Evolutionary conservation across 257 asterid species (phyloP).

Genomic region (Solanum rostratum): DNA sequence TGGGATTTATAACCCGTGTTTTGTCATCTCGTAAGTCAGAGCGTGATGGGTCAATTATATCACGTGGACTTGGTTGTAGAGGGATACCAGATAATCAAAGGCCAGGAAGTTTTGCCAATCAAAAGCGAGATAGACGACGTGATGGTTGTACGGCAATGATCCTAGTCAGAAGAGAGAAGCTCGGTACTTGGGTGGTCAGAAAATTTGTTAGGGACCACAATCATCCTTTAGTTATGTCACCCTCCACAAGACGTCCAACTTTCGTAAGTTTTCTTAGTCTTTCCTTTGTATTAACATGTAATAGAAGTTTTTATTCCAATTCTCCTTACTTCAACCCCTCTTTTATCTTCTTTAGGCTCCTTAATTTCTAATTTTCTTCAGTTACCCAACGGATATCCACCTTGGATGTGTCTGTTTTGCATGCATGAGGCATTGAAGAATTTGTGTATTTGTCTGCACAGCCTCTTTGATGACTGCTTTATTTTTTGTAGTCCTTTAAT

Average conservation of each 20-base stretch:
- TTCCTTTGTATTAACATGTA: neutral
- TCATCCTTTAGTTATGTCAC: conserved; percentile 47
- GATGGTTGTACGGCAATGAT: conserved; percentile 62
- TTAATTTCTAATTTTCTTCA: neutral
- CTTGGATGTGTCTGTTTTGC: neutral
- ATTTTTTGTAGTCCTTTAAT: neutral
- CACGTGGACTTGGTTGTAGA: conserved; percentile 73
- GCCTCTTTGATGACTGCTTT: neutral
- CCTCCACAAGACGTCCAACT: conserved; percentile 34
- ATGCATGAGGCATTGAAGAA: neutral
- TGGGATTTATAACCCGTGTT: conserved; percentile 44
- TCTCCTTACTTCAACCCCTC: neutral
- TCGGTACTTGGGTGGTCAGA: conserved; percentile 54
- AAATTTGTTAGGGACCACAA: conserved; percentile 66
- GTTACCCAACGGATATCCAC: neutral
- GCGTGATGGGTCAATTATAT: conserved; percentile 55
- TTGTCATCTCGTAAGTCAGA: conserved; percentile 64
- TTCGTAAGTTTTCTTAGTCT: conserved; percentile 26
- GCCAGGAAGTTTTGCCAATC: conserved; percentile 18
- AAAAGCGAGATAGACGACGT: conserved; percentile 32
- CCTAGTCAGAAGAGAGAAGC: conserved; percentile 48
- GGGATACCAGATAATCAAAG: conserved; percentile 25
- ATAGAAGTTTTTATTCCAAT: neutral
- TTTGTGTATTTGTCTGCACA: neutral
- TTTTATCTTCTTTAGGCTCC: neutral